phyloP scores from a whole-genome alignment of 805 yeast species.

The Myxozyma sirexii region DNA sequence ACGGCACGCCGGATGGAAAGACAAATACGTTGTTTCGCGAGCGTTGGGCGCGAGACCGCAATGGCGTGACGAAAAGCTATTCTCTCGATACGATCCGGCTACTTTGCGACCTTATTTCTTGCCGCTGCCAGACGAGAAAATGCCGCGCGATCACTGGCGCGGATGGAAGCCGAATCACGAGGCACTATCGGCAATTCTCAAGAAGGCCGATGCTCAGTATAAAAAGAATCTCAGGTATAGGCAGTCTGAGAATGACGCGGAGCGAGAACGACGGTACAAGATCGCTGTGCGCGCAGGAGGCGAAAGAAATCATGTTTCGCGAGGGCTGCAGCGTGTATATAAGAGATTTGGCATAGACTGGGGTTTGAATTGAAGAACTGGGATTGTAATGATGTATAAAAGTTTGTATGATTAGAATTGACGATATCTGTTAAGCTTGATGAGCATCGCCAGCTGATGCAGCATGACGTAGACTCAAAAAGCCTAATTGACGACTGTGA shows the following conservation, averaged over 20 bases:
- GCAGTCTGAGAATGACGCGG: not conserved
- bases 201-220: not conserved
- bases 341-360: not conserved
- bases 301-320: not conserved
- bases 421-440: no score
- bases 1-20: not conserved
- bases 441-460: no score
- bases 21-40: conserved; percentile 4
- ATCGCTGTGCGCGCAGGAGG: not conserved
- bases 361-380: not conserved
- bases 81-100: not conserved
- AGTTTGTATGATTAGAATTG: not conserved
- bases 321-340: not conserved
- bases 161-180: conserved; percentile 4
- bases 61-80: not conserved
- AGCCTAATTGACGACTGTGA: no score
- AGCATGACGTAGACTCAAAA: no score
- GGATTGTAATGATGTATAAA: not conserved
- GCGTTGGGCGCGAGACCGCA: conserved; percentile 2
- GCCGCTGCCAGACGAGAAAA: conserved; percentile 3
- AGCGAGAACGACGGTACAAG: not conserved
- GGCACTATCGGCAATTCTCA: not conserved
- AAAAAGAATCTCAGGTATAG: not conserved
- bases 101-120: not conserved
- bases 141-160: conserved; percentile 3